Conservation (phyloP, 2,329 filamentous ascomycete species). For the Penicillium concentricum region DNA sequence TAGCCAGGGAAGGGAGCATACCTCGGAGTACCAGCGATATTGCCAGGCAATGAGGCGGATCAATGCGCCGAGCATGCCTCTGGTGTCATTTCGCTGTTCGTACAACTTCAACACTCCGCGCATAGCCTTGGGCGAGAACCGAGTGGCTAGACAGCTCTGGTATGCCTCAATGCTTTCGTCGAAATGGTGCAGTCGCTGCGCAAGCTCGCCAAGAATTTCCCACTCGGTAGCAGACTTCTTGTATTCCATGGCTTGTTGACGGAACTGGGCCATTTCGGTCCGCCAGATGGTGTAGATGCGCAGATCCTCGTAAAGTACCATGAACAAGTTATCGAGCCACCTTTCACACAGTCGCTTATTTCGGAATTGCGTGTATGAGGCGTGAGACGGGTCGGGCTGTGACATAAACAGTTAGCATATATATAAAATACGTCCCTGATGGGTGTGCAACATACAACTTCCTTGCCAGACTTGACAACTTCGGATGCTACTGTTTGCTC, state of each 20-base stretch:
- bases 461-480: slow-evolving; percentile 71
- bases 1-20: slow-evolving; percentile 35
- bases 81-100: slow-evolving; percentile 73
- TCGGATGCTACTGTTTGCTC: slow-evolving; percentile 74
- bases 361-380: slow-evolving; percentile 83
- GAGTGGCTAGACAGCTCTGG: slow-evolving; percentile 77
- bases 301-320: slow-evolving; percentile 97
- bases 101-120: slow-evolving; percentile 78
- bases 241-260: slow-evolving; percentile 89
- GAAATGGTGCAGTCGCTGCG: slow-evolving; percentile 85
- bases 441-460: slow-evolving; percentile 56
- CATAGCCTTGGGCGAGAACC: slow-evolving; percentile 92
- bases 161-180: slow-evolving; percentile 94
- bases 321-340: slow-evolving; percentile 98
- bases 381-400: slow-evolving; percentile 64
- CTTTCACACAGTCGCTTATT: slow-evolving; percentile 96
- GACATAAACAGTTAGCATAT: slow-evolving; percentile 17
- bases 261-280: slow-evolving; percentile 94
- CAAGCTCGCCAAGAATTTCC: slow-evolving; percentile 93
- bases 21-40: slow-evolving; percentile 98
- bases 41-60: slow-evolving; percentile 96
- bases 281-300: slow-evolving; percentile 99
- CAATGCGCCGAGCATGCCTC: slow-evolving; percentile 78
- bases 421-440: neutral
- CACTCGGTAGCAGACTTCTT: slow-evolving; percentile 96